Conservation (phyloP, 306 rosid species). For the Prosopis cineraria region DNA sequence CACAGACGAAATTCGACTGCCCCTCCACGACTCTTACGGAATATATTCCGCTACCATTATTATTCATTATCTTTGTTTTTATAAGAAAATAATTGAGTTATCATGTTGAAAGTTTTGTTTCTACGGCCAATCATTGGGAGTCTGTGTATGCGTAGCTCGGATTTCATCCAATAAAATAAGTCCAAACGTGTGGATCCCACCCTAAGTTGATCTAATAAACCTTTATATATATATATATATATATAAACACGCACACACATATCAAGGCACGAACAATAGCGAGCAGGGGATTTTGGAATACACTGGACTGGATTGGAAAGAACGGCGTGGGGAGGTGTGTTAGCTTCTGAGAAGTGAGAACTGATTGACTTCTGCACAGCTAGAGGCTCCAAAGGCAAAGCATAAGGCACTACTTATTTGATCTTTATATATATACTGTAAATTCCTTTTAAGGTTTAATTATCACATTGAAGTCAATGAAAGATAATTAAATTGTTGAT, state of each 20-base stretch:
- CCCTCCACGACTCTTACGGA: conserved; percentile 34
- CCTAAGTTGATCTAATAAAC: neutral
- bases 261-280: too few species aligned
- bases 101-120: neutral
- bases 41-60: conserved; percentile 36
- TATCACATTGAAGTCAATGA: too few species aligned
- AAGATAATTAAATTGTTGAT: too few species aligned
- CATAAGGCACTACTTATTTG: too few species aligned
- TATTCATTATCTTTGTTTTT: neutral
- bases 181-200: conserved; percentile 37
- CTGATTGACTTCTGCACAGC: conserved; percentile 44
- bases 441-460: too few species aligned
- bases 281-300: neutral
- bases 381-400: conserved; percentile 28
- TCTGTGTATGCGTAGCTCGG: neutral
- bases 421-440: too few species aligned
- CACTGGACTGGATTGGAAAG: conserved; percentile 33
- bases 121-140: neutral
- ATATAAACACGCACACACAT: too few species aligned
- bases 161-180: neutral
- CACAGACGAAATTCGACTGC: conserved; percentile 24
- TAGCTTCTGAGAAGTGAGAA: conserved; percentile 23
- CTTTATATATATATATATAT: too few species aligned
- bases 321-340: conserved; percentile 18
- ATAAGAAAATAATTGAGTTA: neutral